Base-by-base conservation (phyloP, 2,329 filamentous ascomycete species). In the Chrysoporthe cubensis region DNA sequence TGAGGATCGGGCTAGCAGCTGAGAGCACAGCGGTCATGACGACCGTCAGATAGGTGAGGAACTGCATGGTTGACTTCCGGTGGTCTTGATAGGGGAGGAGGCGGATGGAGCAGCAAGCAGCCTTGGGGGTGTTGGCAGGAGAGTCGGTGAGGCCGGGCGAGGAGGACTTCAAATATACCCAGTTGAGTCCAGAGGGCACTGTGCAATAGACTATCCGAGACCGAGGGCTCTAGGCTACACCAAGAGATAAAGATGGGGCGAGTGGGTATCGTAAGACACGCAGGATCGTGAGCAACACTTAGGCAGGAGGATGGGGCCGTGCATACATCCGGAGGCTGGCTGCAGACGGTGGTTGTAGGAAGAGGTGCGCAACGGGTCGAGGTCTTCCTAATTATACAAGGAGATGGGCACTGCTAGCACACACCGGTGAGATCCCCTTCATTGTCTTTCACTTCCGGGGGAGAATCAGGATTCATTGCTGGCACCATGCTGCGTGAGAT, bases 1-100 rank as follows among this genome's bases (percentile, higher is more conserved):
- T 84, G 14, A 75, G 69, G 65, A 81, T 68, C 9, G 78, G 77
- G 21, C 13, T 67, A 3, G 69, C 67, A 13, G 42, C 14, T 3
- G 71, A 62, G 40, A 73, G 65, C 40, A 50, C 56, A 11, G 71
- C 68, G 44, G 71, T 69, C 52, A 50, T 63, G 62, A 63, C 43
- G 68, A 62, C 26, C 3, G 37, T 37, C 18, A 70, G 43, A 14
- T 14, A 58, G 48, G 46, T 9, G 42, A 66, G n/a, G 64, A 65
- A 66, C 16, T 67, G 52, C 69, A 70, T 70, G 26, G 9, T 58
- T 66, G 43, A 21, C 37, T 54, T 14, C 11, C 43, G n/a, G n/a
- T 58, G 11, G 37, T 26, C 26, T 26, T 26, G 37, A 18, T 32
- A 16, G 18, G 14, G 34, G 48, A 26, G 9, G 21, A 48, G 18